A percentile compares a stretch with the other conserved stretches of the same genome.
Evolutionary conservation across 768 basidiomycete genomes (phyloP).

Genomic region (Gloeostereum incarnatum): DNA sequence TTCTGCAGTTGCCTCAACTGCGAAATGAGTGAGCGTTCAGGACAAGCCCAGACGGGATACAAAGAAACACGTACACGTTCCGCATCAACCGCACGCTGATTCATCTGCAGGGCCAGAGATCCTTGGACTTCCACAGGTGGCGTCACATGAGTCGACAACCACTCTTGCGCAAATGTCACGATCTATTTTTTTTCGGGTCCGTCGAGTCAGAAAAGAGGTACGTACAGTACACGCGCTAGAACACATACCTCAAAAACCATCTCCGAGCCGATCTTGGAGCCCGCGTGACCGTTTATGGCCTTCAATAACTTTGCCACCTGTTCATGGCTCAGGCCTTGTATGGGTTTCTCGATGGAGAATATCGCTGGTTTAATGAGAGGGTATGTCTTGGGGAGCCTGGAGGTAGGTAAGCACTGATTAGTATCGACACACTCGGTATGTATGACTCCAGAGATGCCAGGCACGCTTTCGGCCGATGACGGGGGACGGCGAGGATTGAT

Average conservation of each 20-base stretch:
- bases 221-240: not conserved
- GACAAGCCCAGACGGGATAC: not conserved
- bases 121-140: constrained; percentile 52
- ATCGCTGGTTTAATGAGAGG: constrained; percentile 62
- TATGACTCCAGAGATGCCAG: no score
- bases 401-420: not conserved
- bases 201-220: not conserved
- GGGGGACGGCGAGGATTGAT: no score
- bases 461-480: no score
- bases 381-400: constrained; percentile 76
- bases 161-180: constrained; percentile 59
- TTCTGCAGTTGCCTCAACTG: not conserved
- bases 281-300: constrained; percentile 56
- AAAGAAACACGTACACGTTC: constrained; percentile 37
- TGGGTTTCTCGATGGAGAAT: constrained; percentile 60
- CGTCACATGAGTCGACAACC: constrained; percentile 49
- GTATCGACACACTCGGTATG: no score
- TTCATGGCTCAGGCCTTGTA: constrained; percentile 47
- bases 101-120: constrained; percentile 77
- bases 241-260: constrained; percentile 67
- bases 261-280: constrained; percentile 56
- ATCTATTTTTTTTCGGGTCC: constrained; percentile 33
- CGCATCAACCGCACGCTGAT: constrained; percentile 58
- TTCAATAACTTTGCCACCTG: constrained; percentile 48
- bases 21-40: not conserved